Evolutionary conservation across 2,329 filamentous ascomycete species (phyloP).

Genomic region (Colletotrichum siamense): DNA sequence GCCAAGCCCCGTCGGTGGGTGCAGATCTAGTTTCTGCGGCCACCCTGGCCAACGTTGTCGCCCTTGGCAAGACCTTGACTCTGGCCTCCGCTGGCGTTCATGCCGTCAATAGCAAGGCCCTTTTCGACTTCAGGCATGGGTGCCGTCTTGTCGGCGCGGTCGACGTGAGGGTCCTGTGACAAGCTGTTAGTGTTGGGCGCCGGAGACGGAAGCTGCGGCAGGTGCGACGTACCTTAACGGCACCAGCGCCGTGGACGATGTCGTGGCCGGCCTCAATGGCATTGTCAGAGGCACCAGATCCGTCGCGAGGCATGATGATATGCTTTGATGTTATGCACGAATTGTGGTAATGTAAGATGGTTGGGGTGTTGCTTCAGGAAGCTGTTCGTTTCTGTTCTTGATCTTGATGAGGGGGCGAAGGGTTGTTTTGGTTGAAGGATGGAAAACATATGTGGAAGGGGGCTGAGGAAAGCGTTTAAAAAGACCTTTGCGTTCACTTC

Average conservation of each 20-base stretch:
- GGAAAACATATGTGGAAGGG: no score
- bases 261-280: constrained; percentile 44
- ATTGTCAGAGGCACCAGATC: constrained; percentile 54
- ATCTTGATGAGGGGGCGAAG: neutral
- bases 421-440: neutral
- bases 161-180: constrained; percentile 34
- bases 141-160: constrained; percentile 55
- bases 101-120: constrained; percentile 44
- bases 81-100: constrained; percentile 48
- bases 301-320: constrained; percentile 53
- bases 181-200: neutral
- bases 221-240: constrained; percentile 37
- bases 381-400: neutral
- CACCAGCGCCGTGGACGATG: constrained; percentile 50
- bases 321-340: no score
- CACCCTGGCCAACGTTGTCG: constrained; percentile 46
- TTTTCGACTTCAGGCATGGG: constrained; percentile 51
- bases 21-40: neutral
- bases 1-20: no score
- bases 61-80: constrained; percentile 48
- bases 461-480: neutral
- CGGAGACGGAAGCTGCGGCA: neutral
- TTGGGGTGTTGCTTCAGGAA: neutral
- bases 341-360: neutral
- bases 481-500: accelerated